Conservation (phyloP, 1,284 basidiomycete genomes). For the Rhodofomes roseus region DNA sequence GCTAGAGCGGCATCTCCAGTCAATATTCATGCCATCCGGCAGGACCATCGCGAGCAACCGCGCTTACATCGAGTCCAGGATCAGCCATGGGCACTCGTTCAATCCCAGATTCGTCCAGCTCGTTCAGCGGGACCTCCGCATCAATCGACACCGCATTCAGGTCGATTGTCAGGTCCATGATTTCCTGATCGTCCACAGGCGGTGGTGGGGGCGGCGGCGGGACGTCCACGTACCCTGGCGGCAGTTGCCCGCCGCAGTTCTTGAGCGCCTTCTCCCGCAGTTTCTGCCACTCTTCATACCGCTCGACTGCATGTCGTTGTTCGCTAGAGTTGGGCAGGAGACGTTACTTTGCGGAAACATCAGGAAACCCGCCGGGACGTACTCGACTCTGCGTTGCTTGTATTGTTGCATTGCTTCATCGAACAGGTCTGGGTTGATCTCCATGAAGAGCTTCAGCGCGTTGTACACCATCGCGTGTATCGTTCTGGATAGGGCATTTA, state of each 20-base stretch:
- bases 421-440: slow-evolving; percentile 96
- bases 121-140: slow-evolving; percentile 57
- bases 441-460: slow-evolving; percentile 98
- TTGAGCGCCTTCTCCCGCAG: slow-evolving; percentile 70
- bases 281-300: slow-evolving; percentile 84
- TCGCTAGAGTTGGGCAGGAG: slow-evolving; percentile 49
- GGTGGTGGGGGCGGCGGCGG: slow-evolving; percentile 73
- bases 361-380: slow-evolving; percentile 30
- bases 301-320: slow-evolving; percentile 73
- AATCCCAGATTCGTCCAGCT: slow-evolving; percentile 79
- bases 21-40: slow-evolving; percentile 19
- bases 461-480: slow-evolving; percentile 99
- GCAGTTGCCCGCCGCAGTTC: slow-evolving; percentile 68
- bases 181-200: slow-evolving; percentile 78
- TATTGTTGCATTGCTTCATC: slow-evolving; percentile 94
- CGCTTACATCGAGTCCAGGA: slow-evolving; percentile 79
- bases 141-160: slow-evolving; percentile 84
- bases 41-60: slow-evolving; percentile 15
- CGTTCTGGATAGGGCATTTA: slow-evolving; percentile 54
- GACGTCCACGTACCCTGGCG: slow-evolving; percentile 59
- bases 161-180: slow-evolving; percentile 84
- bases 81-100: slow-evolving; percentile 88
- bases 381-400: slow-evolving; percentile 86
- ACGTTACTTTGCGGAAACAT: slow-evolving; percentile 7
- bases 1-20: slow-evolving; percentile 35